Conservation (phyloP, 768 basidiomycete species). For the Pleurotus platypus region DNA sequence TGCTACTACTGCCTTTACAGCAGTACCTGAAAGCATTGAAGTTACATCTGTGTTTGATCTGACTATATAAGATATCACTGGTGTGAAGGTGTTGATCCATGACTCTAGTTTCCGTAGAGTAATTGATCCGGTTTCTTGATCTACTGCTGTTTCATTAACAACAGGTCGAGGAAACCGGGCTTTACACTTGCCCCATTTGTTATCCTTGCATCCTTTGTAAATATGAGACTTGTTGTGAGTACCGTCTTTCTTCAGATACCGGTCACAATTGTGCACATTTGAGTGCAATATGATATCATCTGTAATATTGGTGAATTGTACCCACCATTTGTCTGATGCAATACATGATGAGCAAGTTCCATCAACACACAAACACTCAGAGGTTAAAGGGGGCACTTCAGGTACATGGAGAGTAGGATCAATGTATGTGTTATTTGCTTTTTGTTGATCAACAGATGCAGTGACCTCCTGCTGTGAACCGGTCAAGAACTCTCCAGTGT, state of each 20-base stretch:
- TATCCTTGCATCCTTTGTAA: constrained; percentile 20
- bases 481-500: constrained; percentile 11
- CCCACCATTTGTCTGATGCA: not conserved
- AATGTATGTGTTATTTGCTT: not conserved
- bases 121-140: not conserved
- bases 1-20: constrained; percentile 25
- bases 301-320: not conserved
- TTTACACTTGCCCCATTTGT: constrained; percentile 25
- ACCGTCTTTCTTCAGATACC: not conserved
- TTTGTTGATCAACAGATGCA: not conserved
- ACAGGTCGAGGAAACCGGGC: constrained; percentile 27
- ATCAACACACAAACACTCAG: not conserved
- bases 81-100: constrained; percentile 7
- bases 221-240: not conserved
- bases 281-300: constrained; percentile 1
- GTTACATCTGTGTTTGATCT: constrained; percentile 33
- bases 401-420: not conserved
- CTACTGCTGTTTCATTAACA: not conserved
- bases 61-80: constrained; percentile 12
- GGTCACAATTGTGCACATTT: constrained; percentile 3
- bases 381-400: not conserved
- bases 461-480: not conserved
- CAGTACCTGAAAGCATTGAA: constrained; percentile 28
- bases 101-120: not conserved
- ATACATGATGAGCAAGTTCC: not conserved